phyloP scores from a whole-genome alignment of 495 filamentous ascomycete genomes.

The Tuber borchii region DNA sequence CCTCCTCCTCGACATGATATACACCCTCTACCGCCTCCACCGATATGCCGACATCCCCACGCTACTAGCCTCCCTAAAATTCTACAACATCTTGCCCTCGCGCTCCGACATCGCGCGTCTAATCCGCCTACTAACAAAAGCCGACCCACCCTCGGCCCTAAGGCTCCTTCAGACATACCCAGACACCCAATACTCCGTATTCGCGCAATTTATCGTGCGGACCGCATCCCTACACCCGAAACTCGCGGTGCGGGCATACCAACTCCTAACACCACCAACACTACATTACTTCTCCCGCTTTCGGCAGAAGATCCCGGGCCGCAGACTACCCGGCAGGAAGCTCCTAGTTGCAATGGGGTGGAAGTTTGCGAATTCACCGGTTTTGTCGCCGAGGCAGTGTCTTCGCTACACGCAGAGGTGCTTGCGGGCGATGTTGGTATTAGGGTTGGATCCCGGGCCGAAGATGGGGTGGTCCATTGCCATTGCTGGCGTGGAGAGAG shows the following conservation, averaged over 20 bases:
- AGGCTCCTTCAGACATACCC: conserved; percentile 22
- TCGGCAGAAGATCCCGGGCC: conserved; percentile 13
- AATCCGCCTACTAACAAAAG: conserved; percentile 16
- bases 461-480: conserved; percentile 24
- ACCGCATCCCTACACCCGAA: conserved; percentile 19
- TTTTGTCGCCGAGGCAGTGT: conserved; percentile 22
- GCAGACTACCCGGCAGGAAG: conserved; percentile 15
- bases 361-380: conserved; percentile 34
- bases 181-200: conserved; percentile 30
- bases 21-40: conserved; percentile 26
- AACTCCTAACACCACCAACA: conserved; percentile 26
- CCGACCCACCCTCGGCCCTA: conserved; percentile 7
- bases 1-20: conserved; percentile 28
- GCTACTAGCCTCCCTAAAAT: conserved; percentile 16
- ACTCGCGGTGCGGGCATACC: conserved; percentile 27
- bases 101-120: conserved; percentile 26
- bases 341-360: conserved; percentile 26
- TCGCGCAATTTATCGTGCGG: conserved; percentile 26
- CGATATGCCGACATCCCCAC: conserved; percentile 19
- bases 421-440: conserved; percentile 21
- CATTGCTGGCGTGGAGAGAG: conserved; percentile 21
- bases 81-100: conserved; percentile 17
- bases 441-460: conserved; percentile 27
- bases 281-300: conserved; percentile 18
- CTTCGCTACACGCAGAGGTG: conserved; percentile 21